These are phyloP conservation scores for Alliaria petiolata DNA, from an alignment of 345 rosid genomes.

Conservation along the genomic window DNA sequence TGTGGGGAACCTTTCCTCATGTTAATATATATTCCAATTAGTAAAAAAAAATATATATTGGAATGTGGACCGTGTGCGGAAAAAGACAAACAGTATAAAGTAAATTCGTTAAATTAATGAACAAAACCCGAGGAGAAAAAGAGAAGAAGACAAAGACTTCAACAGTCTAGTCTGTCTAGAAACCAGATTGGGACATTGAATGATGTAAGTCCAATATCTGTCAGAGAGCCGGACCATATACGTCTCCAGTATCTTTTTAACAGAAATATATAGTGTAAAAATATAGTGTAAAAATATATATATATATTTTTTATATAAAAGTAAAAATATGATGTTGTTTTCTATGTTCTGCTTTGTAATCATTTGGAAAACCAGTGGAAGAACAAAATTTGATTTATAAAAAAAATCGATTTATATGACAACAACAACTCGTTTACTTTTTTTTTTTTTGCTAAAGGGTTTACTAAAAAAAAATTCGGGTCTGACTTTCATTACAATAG, in stretches of 20 bases:
- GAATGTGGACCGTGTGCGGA: neutral
- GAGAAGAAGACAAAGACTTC: neutral
- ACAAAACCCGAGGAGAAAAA: neutral
- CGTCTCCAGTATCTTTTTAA: neutral
- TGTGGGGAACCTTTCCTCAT: too few relatives aligned
- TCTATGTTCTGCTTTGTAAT: neutral
- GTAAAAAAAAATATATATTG: too few relatives aligned
- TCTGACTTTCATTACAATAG: too few relatives aligned
- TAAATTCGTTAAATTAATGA: slow-evolving; percentile 4
- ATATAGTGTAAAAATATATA: too few relatives aligned
- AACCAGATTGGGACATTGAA: slow-evolving; percentile 13
- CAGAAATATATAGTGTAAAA: neutral
- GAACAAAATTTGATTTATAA: neutral
- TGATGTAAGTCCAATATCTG: neutral
- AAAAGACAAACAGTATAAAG: slow-evolving; percentile 1
- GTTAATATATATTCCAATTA: too few relatives aligned
- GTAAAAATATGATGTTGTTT: too few relatives aligned
- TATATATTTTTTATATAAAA: too few relatives aligned
- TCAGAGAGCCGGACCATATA: neutral
- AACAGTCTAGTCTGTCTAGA: neutral
- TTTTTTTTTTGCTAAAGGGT: too few relatives aligned
- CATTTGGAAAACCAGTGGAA: too few relatives aligned
- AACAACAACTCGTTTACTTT: too few relatives aligned
- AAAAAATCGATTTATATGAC: too few relatives aligned
- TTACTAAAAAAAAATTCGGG: too few relatives aligned